Evolutionary conservation across 208 protist genomes (phyloP).

Genomic region (Crithidia fasciculata): DNA sequence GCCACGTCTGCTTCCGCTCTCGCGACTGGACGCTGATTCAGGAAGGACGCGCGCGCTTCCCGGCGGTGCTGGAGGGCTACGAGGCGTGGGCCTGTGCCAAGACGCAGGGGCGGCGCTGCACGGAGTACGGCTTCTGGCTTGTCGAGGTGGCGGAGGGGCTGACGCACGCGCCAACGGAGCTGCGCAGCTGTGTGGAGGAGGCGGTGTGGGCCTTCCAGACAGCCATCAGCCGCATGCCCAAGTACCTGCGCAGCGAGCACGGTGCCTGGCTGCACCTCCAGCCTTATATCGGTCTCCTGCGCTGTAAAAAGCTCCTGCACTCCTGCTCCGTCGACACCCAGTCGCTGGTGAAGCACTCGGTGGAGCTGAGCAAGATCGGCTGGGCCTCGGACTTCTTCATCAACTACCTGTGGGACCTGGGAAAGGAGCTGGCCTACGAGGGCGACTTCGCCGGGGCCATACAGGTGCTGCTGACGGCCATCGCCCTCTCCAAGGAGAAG

Average conservation of each 20-base stretch:
- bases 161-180: conserved; percentile 23
- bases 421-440: conserved; percentile 67
- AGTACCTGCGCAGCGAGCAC: conserved; percentile 75
- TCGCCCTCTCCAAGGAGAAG: conserved; percentile 72
- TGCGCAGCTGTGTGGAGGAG: conserved; percentile 70
- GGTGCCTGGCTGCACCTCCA: conserved; percentile 82
- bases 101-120: conserved; percentile 69
- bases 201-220: conserved; percentile 61
- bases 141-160: conserved; percentile 57
- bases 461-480: conserved; percentile 60
- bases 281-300: conserved; percentile 77
- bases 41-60: conserved; percentile 52
- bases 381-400: conserved; percentile 83
- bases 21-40: conserved; percentile 42
- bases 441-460: conserved; percentile 60
- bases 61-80: conserved; percentile 47
- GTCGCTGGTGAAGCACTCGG: conserved; percentile 62
- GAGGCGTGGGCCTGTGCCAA: conserved; percentile 55
- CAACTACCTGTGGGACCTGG: conserved; percentile 69
- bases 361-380: conserved; percentile 74
- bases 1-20: conserved; percentile 61
- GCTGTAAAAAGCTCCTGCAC: conserved; percentile 75
- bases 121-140: conserved; percentile 79
- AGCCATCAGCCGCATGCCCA: conserved; percentile 71
- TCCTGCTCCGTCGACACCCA: conserved; percentile 75